A percentile compares a stretch with the other conserved stretches of the same genome.
phyloP scores from a whole-genome alignment of 1,284 basidiomycete species.

The Apiotrichum sp. region DNA sequence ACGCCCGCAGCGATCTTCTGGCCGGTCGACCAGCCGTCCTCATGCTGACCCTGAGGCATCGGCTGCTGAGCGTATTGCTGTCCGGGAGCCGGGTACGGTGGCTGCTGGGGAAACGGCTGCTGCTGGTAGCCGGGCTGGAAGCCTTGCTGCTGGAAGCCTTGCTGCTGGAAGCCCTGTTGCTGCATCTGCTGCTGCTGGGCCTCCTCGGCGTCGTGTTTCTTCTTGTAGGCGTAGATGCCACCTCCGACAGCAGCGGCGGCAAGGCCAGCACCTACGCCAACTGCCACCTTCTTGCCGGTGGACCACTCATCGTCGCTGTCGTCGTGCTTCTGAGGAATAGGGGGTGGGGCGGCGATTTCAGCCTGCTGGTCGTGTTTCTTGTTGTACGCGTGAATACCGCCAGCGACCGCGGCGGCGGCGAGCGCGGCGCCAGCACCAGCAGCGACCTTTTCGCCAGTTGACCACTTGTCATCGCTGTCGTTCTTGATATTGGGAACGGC shows the following conservation, averaged over 20 bases:
- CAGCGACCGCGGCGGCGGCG: background rate
- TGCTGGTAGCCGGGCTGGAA: background rate
- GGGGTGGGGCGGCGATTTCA: background rate
- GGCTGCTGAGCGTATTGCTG: too few relatives aligned
- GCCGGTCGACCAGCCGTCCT: too few relatives aligned
- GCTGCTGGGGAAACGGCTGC: too few relatives aligned
- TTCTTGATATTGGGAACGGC: background rate
- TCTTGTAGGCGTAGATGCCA: slow-evolving; percentile 10
- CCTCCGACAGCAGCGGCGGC: slow-evolving; percentile 1
- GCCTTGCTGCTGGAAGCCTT: background rate
- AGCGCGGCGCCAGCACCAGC: background rate
- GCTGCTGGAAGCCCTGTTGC: background rate
- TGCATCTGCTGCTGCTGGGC: background rate
- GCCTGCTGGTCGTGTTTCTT: background rate
- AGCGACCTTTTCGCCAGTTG: background rate
- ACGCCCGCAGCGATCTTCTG: too few relatives aligned
- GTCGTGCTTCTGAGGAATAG: background rate
- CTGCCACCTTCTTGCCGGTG: background rate
- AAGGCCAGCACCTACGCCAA: background rate
- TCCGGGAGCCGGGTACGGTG: too few relatives aligned
- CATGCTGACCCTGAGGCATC: too few relatives aligned
- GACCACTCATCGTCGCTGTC: too few relatives aligned
- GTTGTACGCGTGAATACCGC: background rate
- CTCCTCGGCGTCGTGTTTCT: slow-evolving; percentile 7
- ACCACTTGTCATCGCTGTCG: background rate